phyloP scores from a whole-genome alignment of 179 eudicot species.

The Beta macrorhiza region DNA sequence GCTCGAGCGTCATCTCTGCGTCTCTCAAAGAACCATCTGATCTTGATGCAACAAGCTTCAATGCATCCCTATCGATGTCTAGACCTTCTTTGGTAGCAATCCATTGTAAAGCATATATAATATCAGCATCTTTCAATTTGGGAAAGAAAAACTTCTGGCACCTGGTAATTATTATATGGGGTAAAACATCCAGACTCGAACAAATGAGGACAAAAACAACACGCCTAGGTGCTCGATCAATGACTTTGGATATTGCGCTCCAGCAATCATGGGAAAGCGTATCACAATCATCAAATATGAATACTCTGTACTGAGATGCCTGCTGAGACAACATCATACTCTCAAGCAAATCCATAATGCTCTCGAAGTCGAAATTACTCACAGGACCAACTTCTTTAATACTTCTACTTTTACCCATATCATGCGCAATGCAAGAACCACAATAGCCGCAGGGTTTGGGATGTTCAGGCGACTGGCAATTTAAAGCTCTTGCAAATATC shows the following conservation, averaged over 20 bases:
- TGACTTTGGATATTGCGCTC: conserved; percentile 79
- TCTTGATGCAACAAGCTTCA: conserved; percentile 85
- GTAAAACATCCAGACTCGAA: conserved; percentile 81
- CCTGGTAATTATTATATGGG: conserved; percentile 74
- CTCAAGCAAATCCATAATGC: conserved; percentile 63
- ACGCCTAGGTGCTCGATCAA: conserved; percentile 79
- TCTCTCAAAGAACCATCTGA: conserved; percentile 95
- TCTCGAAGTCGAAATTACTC: conserved; percentile 61
- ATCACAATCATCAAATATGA: conserved; percentile 86
- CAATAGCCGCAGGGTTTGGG: conserved; percentile 86
- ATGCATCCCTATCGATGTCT: conserved; percentile 74
- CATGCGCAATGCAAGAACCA: conserved; percentile 66
- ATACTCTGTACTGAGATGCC: conserved; percentile 56
- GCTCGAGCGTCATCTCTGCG: conserved; percentile 97
- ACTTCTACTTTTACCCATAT: conserved; percentile 64
- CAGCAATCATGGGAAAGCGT: conserved; percentile 63
- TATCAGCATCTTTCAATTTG: conserved; percentile 86
- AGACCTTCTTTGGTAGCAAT: conserved; percentile 78
- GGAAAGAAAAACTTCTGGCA: conserved; percentile 93
- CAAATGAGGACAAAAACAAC: conserved; percentile 76
- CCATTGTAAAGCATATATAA: conserved; percentile 67
- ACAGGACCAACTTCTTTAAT: conserved; percentile 72
- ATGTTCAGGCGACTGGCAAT: conserved; percentile 71
- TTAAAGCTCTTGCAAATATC: conserved; percentile 80
- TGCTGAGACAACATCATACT: conserved; percentile 49